Evolutionary conservation across 2,329 filamentous ascomycete genomes (phyloP).

Genomic region (Aspergillus ochraceoroseus): DNA sequence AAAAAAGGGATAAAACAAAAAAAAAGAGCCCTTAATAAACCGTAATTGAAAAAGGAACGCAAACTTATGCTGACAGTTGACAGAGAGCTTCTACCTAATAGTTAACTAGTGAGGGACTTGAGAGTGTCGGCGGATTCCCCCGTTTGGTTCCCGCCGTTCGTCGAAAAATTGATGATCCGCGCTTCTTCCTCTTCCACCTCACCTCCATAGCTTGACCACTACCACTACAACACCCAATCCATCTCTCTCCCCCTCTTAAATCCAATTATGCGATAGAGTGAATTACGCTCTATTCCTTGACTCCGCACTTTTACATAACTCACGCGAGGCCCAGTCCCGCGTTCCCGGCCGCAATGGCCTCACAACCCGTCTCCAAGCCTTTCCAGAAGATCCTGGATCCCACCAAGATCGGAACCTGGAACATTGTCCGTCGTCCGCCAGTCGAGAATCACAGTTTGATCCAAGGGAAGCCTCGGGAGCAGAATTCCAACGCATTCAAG

Average conservation of each 20-base stretch:
- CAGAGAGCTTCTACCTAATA: conserved; percentile 3
- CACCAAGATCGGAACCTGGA: conserved; percentile 39
- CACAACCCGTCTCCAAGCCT: conserved; percentile 23
- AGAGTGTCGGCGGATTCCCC: conserved; percentile 19
- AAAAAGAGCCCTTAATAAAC: neutral
- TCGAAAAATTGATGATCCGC: conserved; percentile 37
- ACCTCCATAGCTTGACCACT: conserved; percentile 9
- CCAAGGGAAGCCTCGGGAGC: conserved; percentile 40
- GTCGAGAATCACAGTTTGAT: conserved; percentile 36
- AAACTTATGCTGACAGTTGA: neutral
- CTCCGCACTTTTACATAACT: neutral
- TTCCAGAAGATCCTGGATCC: conserved; percentile 39
- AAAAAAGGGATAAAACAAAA: neutral
- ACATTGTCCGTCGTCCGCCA: conserved; percentile 34
- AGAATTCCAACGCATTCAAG: conserved; percentile 43
- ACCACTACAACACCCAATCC: conserved; percentile 16
- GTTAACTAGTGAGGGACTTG: neutral
- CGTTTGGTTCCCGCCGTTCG: conserved; percentile 17
- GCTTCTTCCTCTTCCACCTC: conserved; percentile 11
- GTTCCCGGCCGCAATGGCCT: conserved; percentile 36
- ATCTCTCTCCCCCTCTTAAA: conserved; percentile 5
- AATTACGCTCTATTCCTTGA: conserved; percentile 3
- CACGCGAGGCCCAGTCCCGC: conserved; percentile 16
- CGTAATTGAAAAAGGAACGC: neutral
- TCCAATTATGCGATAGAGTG: conserved; percentile 22